A percentile compares a stretch with the other conserved stretches of the same genome.
These are phyloP conservation scores for Aspergillus fischeri DNA, from an alignment of 2,329 filamentous ascomycete species.

Conservation along the genomic window DNA sequence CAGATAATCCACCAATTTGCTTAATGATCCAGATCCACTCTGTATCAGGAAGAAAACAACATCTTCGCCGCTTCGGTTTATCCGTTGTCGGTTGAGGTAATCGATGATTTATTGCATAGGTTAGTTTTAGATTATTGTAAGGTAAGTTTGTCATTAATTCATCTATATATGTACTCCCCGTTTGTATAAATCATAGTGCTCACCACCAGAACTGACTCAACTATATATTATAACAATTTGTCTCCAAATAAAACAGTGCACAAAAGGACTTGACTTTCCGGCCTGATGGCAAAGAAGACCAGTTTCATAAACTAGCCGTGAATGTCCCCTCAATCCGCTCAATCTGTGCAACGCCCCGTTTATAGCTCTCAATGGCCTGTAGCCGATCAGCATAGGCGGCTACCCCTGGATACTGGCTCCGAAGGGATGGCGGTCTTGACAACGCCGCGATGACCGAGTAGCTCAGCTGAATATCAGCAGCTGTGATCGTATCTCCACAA, in stretches of 20 bases:
- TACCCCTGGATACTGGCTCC: neutral
- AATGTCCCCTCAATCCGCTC: neutral
- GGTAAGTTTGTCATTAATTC: neutral
- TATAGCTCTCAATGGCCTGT: neutral
- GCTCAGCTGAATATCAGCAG: slow-evolving; percentile 46
- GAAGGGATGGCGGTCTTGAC: slow-evolving; percentile 17
- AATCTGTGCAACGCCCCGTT: neutral
- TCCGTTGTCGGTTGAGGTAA: no score
- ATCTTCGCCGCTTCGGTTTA: no score
- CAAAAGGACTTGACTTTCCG: no score
- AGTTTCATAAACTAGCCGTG: neutral
- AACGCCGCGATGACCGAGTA: slow-evolving; percentile 42
- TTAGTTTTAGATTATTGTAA: no score
- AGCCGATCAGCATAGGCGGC: neutral
- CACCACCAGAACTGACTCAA: neutral
- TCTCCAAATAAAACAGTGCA: no score
- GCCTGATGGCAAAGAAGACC: neutral
- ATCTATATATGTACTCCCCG: neutral
- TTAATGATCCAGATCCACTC: rapidly evolving
- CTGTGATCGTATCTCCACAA: slow-evolving; percentile 42
- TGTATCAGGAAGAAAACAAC: neutral
- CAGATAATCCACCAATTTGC: rapidly evolving
- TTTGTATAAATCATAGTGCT: neutral
- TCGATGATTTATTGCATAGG: no score
- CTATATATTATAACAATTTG: no score